Evolutionary conservation across 176 grass and related monocot genomes (phyloP), one percentile per base, ranked within the genome.

Genomic region (Avena eriantha): DNA sequence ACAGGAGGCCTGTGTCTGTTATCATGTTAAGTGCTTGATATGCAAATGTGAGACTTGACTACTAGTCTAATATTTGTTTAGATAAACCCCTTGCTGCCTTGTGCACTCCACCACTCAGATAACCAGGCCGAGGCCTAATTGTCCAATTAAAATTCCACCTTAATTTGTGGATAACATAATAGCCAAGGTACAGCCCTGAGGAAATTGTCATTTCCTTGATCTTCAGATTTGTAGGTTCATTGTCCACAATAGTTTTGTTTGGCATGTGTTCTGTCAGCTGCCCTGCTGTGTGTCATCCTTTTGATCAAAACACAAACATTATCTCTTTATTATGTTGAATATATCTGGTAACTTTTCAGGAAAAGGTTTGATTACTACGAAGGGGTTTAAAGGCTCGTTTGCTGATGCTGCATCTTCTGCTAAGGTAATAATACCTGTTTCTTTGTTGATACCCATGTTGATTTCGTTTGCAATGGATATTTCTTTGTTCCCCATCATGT

Each of bases 351-450:
- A 77, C 43, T 89, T 76, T 84, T 61, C 86, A 95, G 93, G 93
- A 61, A 93, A 92, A 91, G 93, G 93, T 80, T 77, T 95, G 81
- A 43, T 91, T 51, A 95, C 54, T 22, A 83, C 47, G 18, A 95
- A 91, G 60, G 93, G 91, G 36, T 91, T 95, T 78, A 91, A 81
- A 73, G 93, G 89, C 11, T 95, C 93, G 39, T 95, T 95, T 83
- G 81, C 84, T 74, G 93, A 95, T 80, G 93, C 91, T 36, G 91
- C 90, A 0, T 92, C 91, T 87, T 95, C 93, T 89, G 91, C 93
- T 53, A 95, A 95, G 91, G 93, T 95, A 90, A 77, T 19, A 3
- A 77, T 64, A 48, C 74, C 34, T 2, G 17, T 75, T 80, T 31
- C 58, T 45, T 61, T 26, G 75, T 45, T 82, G 14, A 59, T 69